phyloP scores from a whole-genome alignment of 805 yeast species.

The Kodamaea nitidulidarum region DNA sequence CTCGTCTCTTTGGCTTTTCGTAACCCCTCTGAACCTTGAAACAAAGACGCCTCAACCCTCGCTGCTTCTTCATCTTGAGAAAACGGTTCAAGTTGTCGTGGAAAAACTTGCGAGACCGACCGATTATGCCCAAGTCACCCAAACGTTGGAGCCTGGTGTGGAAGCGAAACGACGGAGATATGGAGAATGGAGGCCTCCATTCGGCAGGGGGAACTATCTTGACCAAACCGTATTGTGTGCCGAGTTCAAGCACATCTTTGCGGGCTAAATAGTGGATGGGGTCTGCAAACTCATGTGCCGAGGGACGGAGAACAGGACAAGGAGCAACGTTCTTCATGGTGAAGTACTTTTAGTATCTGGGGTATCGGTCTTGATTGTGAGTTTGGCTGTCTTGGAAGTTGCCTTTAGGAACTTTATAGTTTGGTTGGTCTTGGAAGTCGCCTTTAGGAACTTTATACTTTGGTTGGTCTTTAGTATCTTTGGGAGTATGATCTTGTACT shows the following conservation, averaged over 20 bases:
- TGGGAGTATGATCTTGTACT: too few relatives aligned
- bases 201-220: conserved; percentile 49
- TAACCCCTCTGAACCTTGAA: conserved; percentile 2
- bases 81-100: conserved; percentile 57
- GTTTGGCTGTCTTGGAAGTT: background rate
- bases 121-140: conserved; percentile 58
- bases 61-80: conserved; percentile 41
- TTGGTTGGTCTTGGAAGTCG: too few relatives aligned
- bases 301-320: conserved; percentile 46
- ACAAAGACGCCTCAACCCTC: conserved; percentile 11
- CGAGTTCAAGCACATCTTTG: conserved; percentile 36
- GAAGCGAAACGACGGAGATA: conserved; percentile 54
- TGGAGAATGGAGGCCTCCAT: conserved; percentile 56
- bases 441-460: too few relatives aligned
- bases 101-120: conserved; percentile 62
- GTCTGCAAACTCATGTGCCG: conserved; percentile 40
- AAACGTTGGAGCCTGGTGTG: conserved; percentile 67
- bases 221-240: conserved; percentile 47
- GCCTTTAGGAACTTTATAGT: too few relatives aligned
- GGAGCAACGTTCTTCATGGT: conserved; percentile 2
- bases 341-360: background rate
- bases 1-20: background rate
- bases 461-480: background rate
- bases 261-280: conserved; percentile 49
- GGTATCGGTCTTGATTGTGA: background rate